Conservation (phyloP, 352 stramenopile species). For the Globisporangium sylvaticum region DNA sequence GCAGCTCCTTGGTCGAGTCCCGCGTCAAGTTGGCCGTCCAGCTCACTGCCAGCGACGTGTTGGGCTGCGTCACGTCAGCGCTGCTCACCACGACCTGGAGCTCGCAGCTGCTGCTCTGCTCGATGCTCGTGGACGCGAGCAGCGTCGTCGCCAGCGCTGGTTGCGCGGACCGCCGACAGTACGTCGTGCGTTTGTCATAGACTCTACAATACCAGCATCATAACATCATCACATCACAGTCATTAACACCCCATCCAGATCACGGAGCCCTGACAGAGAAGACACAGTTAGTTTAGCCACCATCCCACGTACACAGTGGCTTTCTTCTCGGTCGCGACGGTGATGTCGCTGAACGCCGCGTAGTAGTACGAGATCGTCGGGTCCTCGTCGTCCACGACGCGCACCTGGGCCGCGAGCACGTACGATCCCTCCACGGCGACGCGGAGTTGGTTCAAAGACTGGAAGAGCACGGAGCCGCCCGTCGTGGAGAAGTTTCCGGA, state of each 20-base stretch:
- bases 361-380: constrained; percentile 44
- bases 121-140: constrained; percentile 20
- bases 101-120: constrained; percentile 42
- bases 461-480: constrained; percentile 32
- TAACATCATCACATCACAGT: background rate
- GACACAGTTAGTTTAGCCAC: background rate
- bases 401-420: constrained; percentile 41
- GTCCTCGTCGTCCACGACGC: constrained; percentile 35
- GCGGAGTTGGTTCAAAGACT: constrained; percentile 29
- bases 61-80: constrained; percentile 26
- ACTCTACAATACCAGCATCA: constrained; percentile 15
- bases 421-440: constrained; percentile 35
- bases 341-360: constrained; percentile 38
- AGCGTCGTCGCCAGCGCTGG: constrained; percentile 29
- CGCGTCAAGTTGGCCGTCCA: constrained; percentile 37
- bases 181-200: constrained; percentile 35
- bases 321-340: constrained; percentile 18
- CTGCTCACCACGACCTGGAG: constrained; percentile 29
- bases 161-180: constrained; percentile 43
- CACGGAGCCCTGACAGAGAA: background rate
- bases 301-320: constrained; percentile 6
- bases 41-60: constrained; percentile 17
- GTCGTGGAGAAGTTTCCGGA: constrained; percentile 41
- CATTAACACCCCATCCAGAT: background rate
- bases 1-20: constrained; percentile 33